Evolutionary conservation across 345 rosid genomes (phyloP).

Genomic region (Draba incana): DNA sequence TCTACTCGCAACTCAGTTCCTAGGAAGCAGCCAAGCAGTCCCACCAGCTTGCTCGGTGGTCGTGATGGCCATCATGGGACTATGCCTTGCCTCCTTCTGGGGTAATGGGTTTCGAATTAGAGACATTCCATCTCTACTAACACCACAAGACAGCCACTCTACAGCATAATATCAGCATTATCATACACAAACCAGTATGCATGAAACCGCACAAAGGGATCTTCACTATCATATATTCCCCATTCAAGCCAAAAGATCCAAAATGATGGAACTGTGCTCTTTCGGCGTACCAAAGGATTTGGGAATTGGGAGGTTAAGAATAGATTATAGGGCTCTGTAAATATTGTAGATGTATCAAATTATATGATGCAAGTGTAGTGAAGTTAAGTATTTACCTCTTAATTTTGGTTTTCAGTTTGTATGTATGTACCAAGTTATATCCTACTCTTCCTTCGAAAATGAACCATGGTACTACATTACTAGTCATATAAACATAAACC

Average conservation of each 20-base stretch:
- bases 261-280: background rate
- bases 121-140: conserved; percentile 49
- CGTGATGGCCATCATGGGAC: conserved; percentile 86
- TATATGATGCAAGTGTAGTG: background rate
- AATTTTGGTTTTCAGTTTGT: background rate
- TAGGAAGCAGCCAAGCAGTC: conserved; percentile 3
- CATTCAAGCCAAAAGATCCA: no score
- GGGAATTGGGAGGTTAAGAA: background rate
- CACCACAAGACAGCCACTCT: conserved; percentile 42
- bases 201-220: background rate
- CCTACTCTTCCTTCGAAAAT: background rate
- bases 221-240: no score
- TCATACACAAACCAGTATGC: background rate
- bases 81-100: conserved; percentile 82
- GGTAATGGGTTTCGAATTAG: conserved; percentile 64
- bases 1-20: conserved; percentile 69
- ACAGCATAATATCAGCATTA: conserved; percentile 18
- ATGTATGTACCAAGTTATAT: background rate
- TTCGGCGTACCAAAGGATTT: background rate
- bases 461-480: background rate
- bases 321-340: background rate
- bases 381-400: background rate
- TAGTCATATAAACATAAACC: background rate
- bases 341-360: background rate
- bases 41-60: conserved; percentile 76